phyloP scores from a whole-genome alignment of 371 early-diverging fungal species.

The Rhizopus stolonifer region DNA sequence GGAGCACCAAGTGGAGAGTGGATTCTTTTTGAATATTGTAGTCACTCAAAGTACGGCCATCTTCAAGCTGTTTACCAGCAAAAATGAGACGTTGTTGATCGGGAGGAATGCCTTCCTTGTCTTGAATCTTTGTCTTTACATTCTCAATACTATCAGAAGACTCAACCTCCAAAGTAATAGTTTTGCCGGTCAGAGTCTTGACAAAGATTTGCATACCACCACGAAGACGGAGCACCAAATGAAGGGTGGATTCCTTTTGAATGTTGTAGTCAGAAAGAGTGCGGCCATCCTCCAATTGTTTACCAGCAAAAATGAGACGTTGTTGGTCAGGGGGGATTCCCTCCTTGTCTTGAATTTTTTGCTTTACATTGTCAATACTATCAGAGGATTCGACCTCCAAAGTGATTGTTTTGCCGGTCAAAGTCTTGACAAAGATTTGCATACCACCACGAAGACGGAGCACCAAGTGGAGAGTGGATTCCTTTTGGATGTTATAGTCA shows the following conservation, averaged over 20 bases:
- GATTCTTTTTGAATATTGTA: constrained; percentile 18
- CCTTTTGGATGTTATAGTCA: too few species aligned
- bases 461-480: constrained; percentile 94
- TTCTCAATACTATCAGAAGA: background rate
- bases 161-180: constrained; percentile 64
- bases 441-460: constrained; percentile 90
- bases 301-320: constrained; percentile 20
- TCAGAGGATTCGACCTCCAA: constrained; percentile 49
- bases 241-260: constrained; percentile 27
- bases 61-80: constrained; percentile 25
- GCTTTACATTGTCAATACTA: background rate
- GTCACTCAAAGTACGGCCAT: constrained; percentile 21
- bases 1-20: constrained; percentile 23
- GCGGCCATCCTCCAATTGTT: constrained; percentile 24
- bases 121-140: constrained; percentile 8
- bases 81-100: constrained; percentile 15
- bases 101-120: constrained; percentile 16
- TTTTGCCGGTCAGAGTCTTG: constrained; percentile 73
- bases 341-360: constrained; percentile 11
- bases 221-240: constrained; percentile 26
- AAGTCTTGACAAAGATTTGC: constrained; percentile 75
- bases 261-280: constrained; percentile 22
- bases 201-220: too few species aligned
- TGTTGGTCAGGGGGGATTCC: constrained; percentile 18
- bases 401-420: constrained; percentile 72